Conservation (phyloP, 495 filamentous ascomycete genomes). For the Staphylotrichum longicolle region DNA sequence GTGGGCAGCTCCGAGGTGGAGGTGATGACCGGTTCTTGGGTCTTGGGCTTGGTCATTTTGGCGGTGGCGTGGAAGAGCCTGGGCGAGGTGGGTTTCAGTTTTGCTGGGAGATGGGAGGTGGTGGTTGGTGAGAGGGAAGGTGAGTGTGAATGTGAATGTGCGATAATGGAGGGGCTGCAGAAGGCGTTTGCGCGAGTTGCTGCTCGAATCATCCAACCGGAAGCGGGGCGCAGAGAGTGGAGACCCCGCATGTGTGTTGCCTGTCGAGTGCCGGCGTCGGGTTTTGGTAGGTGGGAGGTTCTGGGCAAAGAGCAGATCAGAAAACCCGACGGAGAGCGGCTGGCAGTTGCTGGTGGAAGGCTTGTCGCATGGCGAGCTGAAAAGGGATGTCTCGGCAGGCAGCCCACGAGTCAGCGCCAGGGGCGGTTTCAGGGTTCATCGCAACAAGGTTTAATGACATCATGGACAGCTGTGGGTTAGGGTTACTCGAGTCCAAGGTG, state of each 20-base stretch:
- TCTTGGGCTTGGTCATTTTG: constrained; percentile 29
- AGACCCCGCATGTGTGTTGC: constrained; percentile 10
- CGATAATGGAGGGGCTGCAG: background rate
- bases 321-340: too few species aligned
- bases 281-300: too few species aligned
- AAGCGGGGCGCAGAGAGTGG: constrained; percentile 14
- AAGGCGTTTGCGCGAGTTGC: background rate
- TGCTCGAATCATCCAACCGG: background rate
- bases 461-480: background rate
- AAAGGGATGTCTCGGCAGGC: too few species aligned
- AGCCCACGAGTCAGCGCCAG: too few species aligned
- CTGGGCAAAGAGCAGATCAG: too few species aligned
- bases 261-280: too few species aligned
- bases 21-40: constrained; percentile 48
- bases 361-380: too few species aligned
- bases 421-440: too few species aligned
- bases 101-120: background rate
- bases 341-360: too few species aligned
- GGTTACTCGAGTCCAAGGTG: background rate
- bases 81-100: background rate
- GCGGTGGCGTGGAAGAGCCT: background rate
- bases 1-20: constrained; percentile 43
- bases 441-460: background rate
- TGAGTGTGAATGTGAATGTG: background rate
- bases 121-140: background rate